A percentile compares a stretch with the other conserved stretches of the same genome.
phyloP scores from a whole-genome alignment of 306 rosid genomes.

The Prunus padus region DNA sequence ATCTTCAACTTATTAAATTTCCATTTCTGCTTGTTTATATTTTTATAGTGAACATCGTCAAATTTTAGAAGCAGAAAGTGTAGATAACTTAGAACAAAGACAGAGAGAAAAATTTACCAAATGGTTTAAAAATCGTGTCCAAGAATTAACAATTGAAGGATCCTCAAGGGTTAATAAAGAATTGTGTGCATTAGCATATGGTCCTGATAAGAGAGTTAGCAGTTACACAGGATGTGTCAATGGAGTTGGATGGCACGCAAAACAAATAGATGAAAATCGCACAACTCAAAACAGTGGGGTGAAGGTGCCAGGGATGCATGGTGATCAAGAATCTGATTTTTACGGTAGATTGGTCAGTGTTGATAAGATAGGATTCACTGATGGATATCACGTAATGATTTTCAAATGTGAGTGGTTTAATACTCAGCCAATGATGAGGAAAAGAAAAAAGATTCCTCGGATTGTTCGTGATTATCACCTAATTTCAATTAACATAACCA shows the following conservation, averaged over 20 bases:
- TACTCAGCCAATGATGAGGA: not conserved
- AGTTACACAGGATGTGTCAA: not conserved
- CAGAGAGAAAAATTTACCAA: not conserved
- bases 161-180: not conserved
- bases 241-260: not conserved
- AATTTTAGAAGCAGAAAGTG: not conserved
- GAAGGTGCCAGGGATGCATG: not conserved
- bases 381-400: not conserved
- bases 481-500: not conserved
- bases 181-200: not conserved
- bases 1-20: too few relatives aligned
- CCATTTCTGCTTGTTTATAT: too few relatives aligned
- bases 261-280: not conserved
- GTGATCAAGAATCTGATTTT: not conserved
- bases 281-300: not conserved
- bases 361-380: not conserved
- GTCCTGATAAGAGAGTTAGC: not conserved
- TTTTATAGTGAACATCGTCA: not conserved
- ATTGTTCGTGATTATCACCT: not conserved
- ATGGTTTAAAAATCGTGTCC: not conserved
- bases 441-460: not conserved
- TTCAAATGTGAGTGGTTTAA: slow-evolving; percentile 13
- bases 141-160: too few relatives aligned
- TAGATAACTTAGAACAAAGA: not conserved
- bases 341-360: not conserved